Conservation (phyloP, 208 protist genomes). For the Trypanosoma scelopori region DNA sequence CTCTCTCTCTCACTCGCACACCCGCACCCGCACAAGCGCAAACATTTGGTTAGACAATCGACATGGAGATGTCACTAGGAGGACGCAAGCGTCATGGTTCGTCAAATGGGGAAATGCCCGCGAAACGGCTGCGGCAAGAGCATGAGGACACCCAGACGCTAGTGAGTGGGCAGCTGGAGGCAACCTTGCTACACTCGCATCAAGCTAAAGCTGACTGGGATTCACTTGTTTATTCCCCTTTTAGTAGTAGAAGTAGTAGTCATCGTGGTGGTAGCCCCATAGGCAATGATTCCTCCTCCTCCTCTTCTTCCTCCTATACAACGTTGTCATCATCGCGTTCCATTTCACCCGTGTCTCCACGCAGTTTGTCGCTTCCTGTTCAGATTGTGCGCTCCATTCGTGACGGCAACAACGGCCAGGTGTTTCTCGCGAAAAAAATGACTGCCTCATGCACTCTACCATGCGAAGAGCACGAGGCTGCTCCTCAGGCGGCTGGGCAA, state of each 20-base stretch:
- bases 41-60: background rate
- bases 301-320: background rate
- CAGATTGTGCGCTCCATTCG: conserved; percentile 14
- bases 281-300: background rate
- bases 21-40: too few species aligned
- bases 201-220: background rate
- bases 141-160: background rate
- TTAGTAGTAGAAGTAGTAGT: background rate
- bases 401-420: conserved; percentile 33
- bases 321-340: conserved; percentile 16
- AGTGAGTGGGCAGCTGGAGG: background rate
- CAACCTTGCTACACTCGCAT: background rate
- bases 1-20: too few species aligned
- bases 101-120: background rate
- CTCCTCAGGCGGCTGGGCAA: background rate
- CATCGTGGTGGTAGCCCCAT: background rate
- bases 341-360: conserved; percentile 3
- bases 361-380: conserved; percentile 12
- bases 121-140: conserved; percentile 6
- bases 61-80: background rate
- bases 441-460: background rate
- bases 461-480: conserved; percentile 18
- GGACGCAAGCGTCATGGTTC: background rate
- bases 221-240: background rate
- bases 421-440: conserved; percentile 25